These are phyloP conservation scores for Aspergillus ellipticus DNA, from an alignment of 495 filamentous ascomycete genomes.

Conservation along the genomic window DNA sequence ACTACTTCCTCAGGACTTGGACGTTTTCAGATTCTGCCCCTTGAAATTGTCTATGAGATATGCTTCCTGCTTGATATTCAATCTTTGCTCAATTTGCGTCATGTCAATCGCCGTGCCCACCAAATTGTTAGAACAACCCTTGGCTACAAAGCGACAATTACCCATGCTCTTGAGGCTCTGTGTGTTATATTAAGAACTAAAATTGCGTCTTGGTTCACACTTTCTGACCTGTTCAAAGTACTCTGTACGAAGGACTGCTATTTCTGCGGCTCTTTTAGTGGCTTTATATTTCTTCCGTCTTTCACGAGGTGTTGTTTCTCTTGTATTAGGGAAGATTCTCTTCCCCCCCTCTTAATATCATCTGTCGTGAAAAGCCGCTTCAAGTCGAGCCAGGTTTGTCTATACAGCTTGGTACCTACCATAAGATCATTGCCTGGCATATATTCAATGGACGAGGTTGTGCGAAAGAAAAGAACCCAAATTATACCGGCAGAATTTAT, in stretches of 20 bases:
- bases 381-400: not conserved
- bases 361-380: conserved; percentile 1
- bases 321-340: conserved; percentile 12
- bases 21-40: conserved; percentile 6
- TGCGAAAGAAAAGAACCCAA: conserved; percentile 4
- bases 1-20: conserved; percentile 5
- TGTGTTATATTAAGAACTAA: conserved; percentile 12
- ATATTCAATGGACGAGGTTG: conserved; percentile 11
- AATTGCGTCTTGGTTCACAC: conserved; percentile 12
- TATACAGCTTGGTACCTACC: conserved; percentile 3
- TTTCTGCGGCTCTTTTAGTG: conserved; percentile 15
- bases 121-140: conserved; percentile 10
- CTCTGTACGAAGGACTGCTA: conserved; percentile 14
- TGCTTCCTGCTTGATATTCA: not conserved
- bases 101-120: conserved; percentile 15
- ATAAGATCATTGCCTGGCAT: conserved; percentile 9
- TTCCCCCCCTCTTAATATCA: conserved; percentile 2
- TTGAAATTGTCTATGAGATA: conserved; percentile 10
- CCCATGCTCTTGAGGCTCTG: conserved; percentile 12
- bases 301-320: conserved; percentile 15
- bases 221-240: conserved; percentile 11
- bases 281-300: conserved; percentile 16
- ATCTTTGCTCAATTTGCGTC: not conserved
- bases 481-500: conserved; percentile 2
- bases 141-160: conserved; percentile 10